Base-by-base conservation (phyloP, 2,329 filamentous ascomycete genomes). In the Aspergillus transmontanensis region DNA sequence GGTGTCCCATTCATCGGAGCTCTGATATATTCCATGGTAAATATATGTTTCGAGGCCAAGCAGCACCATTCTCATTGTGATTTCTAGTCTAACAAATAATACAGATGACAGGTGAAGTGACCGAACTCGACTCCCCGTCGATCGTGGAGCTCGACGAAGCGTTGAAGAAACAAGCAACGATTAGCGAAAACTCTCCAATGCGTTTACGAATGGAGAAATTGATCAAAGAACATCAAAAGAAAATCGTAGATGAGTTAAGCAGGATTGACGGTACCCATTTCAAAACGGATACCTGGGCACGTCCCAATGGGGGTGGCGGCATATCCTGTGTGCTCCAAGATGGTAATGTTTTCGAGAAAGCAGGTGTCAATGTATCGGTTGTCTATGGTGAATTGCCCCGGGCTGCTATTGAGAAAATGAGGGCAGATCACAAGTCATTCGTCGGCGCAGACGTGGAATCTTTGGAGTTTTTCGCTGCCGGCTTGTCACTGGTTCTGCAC, bases 271-370 rank as follows among this genome's bases (percentile, higher is more conserved):
- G 93, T 62, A 88, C 87, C 67, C 86, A 87, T 69, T 99, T 99
- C 82, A 86, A 86, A 64, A 83, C 88, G 64, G 95, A 99, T 80
- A 89, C 90, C 68, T 99, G 95, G 95, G 85, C 88, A 65, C 89
- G 95, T 58, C 89, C 91, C 62, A 89, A 93, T 75, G 95, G 95
- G 59, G 95, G 95, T 48, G 95, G 95, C 61, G 95, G 95, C 68
- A 94, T 94, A 71, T 96, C 93, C 19, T 97, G 94, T 79, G 94
- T 99, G 45, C 84, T 99, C 21, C 95, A 99, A 78, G 93, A 97
- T 68, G 94, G 95, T 69, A 94, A 96, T 66, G 93, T 97, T 57
- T 99, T 99, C 73, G 95, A 99, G 79, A 99, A 99, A 81, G 95
- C 92, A 51, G 95, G 95, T 34, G 93, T 98, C 64, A 97, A 96